phyloP scores from a whole-genome alignment of 2,329 filamentous ascomycete genomes.

The Scytalidium lignicola region DNA sequence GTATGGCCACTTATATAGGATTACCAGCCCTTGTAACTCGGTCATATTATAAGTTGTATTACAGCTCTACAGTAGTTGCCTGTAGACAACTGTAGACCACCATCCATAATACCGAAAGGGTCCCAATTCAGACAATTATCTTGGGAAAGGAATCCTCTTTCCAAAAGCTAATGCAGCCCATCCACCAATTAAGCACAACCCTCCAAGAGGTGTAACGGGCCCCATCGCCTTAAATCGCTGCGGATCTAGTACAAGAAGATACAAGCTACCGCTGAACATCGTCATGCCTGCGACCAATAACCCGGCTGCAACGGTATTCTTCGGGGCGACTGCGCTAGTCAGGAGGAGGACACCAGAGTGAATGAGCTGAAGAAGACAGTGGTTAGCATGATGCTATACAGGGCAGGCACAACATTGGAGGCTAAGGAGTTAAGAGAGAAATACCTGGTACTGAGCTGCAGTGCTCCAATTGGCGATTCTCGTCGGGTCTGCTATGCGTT shows the following conservation, averaged over 20 bases:
- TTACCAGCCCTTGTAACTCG: too few species aligned
- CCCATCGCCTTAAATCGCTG: constrained; percentile 54
- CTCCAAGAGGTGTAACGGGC: constrained; percentile 61
- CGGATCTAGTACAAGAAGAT: constrained; percentile 58
- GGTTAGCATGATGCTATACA: neutral
- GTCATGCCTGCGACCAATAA: constrained; percentile 62
- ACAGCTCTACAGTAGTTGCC: too few species aligned
- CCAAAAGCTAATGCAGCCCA: constrained; percentile 30
- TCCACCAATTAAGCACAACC: constrained; percentile 58
- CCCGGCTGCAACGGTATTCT: constrained; percentile 49
- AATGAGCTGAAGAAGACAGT: constrained; percentile 43
- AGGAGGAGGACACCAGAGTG: constrained; percentile 58
- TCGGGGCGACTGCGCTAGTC: constrained; percentile 44
- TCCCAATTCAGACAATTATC: too few species aligned
- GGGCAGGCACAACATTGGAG: neutral
- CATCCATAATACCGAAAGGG: too few species aligned
- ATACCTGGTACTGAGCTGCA: constrained; percentile 63
- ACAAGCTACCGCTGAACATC: constrained; percentile 62
- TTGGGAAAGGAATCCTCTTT: constrained; percentile 32
- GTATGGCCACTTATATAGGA: too few species aligned
- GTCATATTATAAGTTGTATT: too few species aligned
- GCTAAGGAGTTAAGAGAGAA: constrained; percentile 1
- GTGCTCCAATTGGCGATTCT: constrained; percentile 57
- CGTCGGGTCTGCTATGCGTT: constrained; percentile 51
- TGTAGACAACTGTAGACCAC: too few species aligned